Evolutionary conservation across 2,329 filamentous ascomycete genomes (phyloP).

Genomic region (Phaeosphaeriaceae sp.): DNA sequence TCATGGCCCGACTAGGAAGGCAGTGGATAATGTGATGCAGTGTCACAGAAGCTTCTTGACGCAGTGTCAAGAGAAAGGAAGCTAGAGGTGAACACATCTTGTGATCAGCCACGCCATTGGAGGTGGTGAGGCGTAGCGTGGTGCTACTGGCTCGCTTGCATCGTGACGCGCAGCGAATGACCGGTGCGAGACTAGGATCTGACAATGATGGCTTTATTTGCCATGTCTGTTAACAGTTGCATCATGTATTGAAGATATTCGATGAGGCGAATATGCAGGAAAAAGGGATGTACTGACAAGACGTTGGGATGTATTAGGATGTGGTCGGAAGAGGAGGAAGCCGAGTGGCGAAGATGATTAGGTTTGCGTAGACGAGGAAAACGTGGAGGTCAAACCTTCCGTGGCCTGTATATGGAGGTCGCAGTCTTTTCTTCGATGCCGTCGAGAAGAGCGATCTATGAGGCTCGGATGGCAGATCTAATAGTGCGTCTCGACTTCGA

Average conservation of each 20-base stretch:
- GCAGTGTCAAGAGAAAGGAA: slow-evolving; percentile 12
- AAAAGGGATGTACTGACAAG: slow-evolving; percentile 25
- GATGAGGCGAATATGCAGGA: slow-evolving; percentile 27
- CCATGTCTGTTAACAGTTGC: slow-evolving; percentile 11
- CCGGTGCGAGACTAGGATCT: slow-evolving; percentile 18
- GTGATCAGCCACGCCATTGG: slow-evolving; percentile 38
- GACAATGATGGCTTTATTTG: slow-evolving; percentile 14
- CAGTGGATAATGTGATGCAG: slow-evolving; percentile 9
- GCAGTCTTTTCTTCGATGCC: neutral
- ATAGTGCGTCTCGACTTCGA: neutral
- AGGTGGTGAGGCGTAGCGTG: slow-evolving; percentile 24
- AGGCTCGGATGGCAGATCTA: neutral
- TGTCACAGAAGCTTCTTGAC: slow-evolving; percentile 21
- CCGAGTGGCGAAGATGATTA: slow-evolving; percentile 1
- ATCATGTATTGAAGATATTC: slow-evolving; percentile 2
- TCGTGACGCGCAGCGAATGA: slow-evolving; percentile 35
- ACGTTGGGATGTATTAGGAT: neutral
- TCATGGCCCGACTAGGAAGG: slow-evolving; percentile 17
- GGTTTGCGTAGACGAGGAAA: neutral
- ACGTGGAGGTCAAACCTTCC: neutral
- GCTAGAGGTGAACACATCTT: slow-evolving; percentile 18
- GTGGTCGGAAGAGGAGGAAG: neutral
- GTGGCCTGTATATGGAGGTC: neutral
- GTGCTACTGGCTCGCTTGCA: slow-evolving; percentile 37
- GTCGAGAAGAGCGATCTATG: neutral